Base-by-base conservation (phyloP, 495 filamentous ascomycete genomes). In the Hyaloscypha hepaticicola region DNA sequence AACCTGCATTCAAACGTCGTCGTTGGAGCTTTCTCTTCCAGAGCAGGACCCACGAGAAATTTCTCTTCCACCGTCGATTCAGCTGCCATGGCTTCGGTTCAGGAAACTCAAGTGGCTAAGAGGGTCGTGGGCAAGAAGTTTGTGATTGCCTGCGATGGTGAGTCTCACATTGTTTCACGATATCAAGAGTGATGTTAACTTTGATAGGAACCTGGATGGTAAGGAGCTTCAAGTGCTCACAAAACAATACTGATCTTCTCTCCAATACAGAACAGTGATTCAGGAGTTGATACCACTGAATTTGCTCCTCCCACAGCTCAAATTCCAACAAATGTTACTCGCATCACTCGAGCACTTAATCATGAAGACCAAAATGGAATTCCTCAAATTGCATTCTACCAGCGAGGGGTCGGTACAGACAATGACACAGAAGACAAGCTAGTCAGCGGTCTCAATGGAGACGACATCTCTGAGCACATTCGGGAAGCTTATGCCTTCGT, bases 401-500 rank as follows among this genome's bases (percentile, higher is more conserved):
- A 82, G 33, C 73, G 76, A 21, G 83, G 83, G 21, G 75, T 84
- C 51, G 82, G 83, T 26, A 77, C 77, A 21, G 76, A 73, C 14
- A 78, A 79, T 29, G 76, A 75, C 21, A 2, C 80, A 22, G 55
- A 73, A 34, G 78, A 85, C 66, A 68, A 75, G 12, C 8, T 66
- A 21, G 27, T 33, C 3, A 82, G 83, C 19, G 83, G 84, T 63
- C 74, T 79, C 16, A 82, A 80, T 62, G 81, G 82, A 19, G 68
- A 72, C 24, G 79, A 79, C 6, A 77, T 83, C 63, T 74, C 75
- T 16, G 80, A 80, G 66, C 84, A 88, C 67, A 83, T 92, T 52
- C 79, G 86, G 25, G 85, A 87, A 68, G 84, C 81, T 0, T 92
- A 92, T 71, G 78, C 82, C 6, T 91, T 89, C 68, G 71, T 90